Evolutionary conservation across 805 yeast species (phyloP).

Genomic region (Crinitomyces ghanaensis): DNA sequence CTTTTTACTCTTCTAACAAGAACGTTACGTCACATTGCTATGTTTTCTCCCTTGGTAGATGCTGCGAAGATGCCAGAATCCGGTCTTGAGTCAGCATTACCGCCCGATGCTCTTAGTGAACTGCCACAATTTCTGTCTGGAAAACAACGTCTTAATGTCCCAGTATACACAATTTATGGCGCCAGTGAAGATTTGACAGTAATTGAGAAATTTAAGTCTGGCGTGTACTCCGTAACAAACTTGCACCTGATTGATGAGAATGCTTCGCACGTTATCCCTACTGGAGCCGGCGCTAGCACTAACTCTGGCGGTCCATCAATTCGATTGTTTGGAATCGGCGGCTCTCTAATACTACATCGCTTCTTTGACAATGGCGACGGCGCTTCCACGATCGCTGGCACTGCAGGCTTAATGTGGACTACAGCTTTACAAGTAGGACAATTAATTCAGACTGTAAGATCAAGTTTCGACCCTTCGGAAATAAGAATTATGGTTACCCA

Average conservation of each 20-base stretch:
- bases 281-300: conserved; percentile 32
- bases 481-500: conserved; percentile 55
- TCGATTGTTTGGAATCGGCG: conserved; percentile 61
- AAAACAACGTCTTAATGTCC: conserved; percentile 34
- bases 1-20: too few species aligned
- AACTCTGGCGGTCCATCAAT: conserved; percentile 35
- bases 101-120: conserved; percentile 41
- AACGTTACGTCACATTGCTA: conserved; percentile 47
- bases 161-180: conserved; percentile 71
- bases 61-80: conserved; percentile 38
- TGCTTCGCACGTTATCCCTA: conserved; percentile 32
- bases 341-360: conserved; percentile 53
- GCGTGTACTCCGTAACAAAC: conserved; percentile 44
- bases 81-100: conserved; percentile 32
- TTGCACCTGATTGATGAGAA: conserved; percentile 52
- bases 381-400: conserved; percentile 38
- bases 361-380: conserved; percentile 54
- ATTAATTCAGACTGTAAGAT: conserved; percentile 38
- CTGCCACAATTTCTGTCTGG: conserved; percentile 39
- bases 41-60: conserved; percentile 49
- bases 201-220: conserved; percentile 47
- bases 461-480: conserved; percentile 32
- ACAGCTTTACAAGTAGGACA: conserved; percentile 62
- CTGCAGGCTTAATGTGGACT: conserved; percentile 65
- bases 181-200: conserved; percentile 65